Evolutionary conservation across 177 flowering plant genomes (phyloP), one percentile per base, ranked within the genome.

Genomic region (Telopea speciosissima): DNA sequence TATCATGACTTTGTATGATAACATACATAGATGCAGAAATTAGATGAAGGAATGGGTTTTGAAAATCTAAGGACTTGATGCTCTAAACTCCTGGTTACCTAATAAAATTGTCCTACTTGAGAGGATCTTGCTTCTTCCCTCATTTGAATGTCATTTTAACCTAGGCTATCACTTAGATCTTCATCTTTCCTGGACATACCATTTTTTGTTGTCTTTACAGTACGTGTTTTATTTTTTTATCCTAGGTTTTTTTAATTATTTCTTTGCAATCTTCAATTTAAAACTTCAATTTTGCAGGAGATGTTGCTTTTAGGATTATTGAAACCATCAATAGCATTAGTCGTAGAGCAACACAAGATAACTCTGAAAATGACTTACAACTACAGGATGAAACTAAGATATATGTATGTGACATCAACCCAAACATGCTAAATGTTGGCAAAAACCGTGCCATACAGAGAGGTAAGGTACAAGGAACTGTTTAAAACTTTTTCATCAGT

Each of bases 371-470:
- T 78, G 75, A 81, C 62, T 68, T 87, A 67, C 31, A 28, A 28
- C 31, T 28, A 28, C 81, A 76, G 19, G 90, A 82, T 62, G 90
- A 89, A 80, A 90, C 98, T 73, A 79, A 82, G 77, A 86, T 96
- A 67, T 90, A 80, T 78, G 89, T 96, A 61, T 96, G 97, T 72
- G 99, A 96, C 84, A 91, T 93, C 75, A 96, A 93, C 79, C 93
- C 95, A 52, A 87, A 85, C 73, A 96, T 96, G 99, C 80, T 96
- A 71, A 83, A 79, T 81, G 96, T 96, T 70, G 99, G 99, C 40
- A 96, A 86, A 80, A 86, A 86, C 78, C 84, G 96, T 52, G 94
- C 98, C 7, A 24, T 73, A 33, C 93, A 88, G 78, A 88, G 90
- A 89, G 98, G 99, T 89, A 75, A 75, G 33, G 64, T 12, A 28